phyloP scores from a whole-genome alignment of 2,329 filamentous ascomycete genomes.

The Cordyceps javanica region DNA sequence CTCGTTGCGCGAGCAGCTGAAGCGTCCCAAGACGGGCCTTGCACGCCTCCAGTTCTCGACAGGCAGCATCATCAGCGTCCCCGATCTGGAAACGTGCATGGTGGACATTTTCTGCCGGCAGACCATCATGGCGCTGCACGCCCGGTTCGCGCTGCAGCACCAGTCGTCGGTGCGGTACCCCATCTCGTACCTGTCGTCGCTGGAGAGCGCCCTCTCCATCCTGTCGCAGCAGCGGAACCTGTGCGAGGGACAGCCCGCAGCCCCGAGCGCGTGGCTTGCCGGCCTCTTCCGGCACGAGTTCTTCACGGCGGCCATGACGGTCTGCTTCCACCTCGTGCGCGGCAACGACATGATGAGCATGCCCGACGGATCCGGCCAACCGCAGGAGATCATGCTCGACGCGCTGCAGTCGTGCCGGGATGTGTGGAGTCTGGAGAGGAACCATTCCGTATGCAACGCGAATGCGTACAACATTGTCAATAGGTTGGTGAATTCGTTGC shows the following conservation, averaged over 20 bases:
- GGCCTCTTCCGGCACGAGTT: constrained; percentile 13
- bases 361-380: constrained; percentile 3
- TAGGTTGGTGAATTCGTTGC: constrained; percentile 4
- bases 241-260: constrained; percentile 3
- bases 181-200: constrained; percentile 12
- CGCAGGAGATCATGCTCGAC: constrained; percentile 14
- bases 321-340: constrained; percentile 12
- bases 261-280: constrained; percentile 7
- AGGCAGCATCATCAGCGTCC: background rate
- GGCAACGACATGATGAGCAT: constrained; percentile 2
- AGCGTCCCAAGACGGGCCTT: constrained; percentile 5
- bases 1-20: constrained; percentile 4
- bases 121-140: constrained; percentile 12
- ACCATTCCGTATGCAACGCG: constrained; percentile 12
- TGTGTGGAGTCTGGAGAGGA: constrained; percentile 13
- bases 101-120: constrained; percentile 13
- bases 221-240: constrained; percentile 11
- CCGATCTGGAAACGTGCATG: constrained; percentile 11
- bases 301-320: constrained; percentile 14
- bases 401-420: constrained; percentile 15
- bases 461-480: constrained; percentile 14
- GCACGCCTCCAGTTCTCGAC: constrained; percentile 8
- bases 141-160: constrained; percentile 8
- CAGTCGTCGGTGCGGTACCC: constrained; percentile 4
- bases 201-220: constrained; percentile 12